Evolutionary conservation across 768 basidiomycete species (phyloP), one percentile per base, ranked within the genome.

Genomic region (Lactifluus echinatus): DNA sequence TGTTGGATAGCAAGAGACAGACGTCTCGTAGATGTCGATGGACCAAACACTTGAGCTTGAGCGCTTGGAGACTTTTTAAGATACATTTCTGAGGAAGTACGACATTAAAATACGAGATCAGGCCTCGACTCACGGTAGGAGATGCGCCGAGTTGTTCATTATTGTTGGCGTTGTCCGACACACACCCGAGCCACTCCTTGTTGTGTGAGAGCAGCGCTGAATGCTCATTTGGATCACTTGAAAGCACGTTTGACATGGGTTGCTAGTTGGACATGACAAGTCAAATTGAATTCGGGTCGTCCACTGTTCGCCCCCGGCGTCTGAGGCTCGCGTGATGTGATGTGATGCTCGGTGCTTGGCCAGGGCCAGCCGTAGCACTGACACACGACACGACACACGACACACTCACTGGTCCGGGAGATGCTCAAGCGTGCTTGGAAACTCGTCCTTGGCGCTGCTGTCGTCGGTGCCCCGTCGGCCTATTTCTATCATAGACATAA

Each of bases 351-450:
- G n/a, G n/a, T n/a, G n/a, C n/a, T n/a, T n/a, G n/a, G n/a, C n/a
- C n/a, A n/a, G n/a, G n/a, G n/a, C n/a, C n/a, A n/a, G n/a, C n/a
- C n/a, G n/a, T n/a, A n/a, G n/a, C n/a, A n/a, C n/a, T n/a, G n/a
- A n/a, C n/a, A n/a, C n/a, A n/a, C n/a, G n/a, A n/a, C n/a, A n/a
- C n/a, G n/a, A n/a, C n/a, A n/a, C n/a, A n/a, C n/a, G n/a, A n/a
- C n/a, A n/a, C n/a, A n/a, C n/a, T n/a, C n/a, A n/a, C n/a, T n/a
- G n/a, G n/a, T n/a, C n/a, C n/a, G n/a, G n/a, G n/a, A 65, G 31
- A 89, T 89, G 84, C 71, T 87, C 57, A 75, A 75, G 65, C 78
- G 77, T 61, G 78, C 75, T 40, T 87, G 84, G 86, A 89, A 81
- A 67, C 85, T 86, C 24, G 61, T 84, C 64, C 74, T 80, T 57